Evolutionary conservation across 768 basidiomycete species (phyloP), one percentile per base, ranked within the genome.

Genomic region (Infundibulicybe gibba): DNA sequence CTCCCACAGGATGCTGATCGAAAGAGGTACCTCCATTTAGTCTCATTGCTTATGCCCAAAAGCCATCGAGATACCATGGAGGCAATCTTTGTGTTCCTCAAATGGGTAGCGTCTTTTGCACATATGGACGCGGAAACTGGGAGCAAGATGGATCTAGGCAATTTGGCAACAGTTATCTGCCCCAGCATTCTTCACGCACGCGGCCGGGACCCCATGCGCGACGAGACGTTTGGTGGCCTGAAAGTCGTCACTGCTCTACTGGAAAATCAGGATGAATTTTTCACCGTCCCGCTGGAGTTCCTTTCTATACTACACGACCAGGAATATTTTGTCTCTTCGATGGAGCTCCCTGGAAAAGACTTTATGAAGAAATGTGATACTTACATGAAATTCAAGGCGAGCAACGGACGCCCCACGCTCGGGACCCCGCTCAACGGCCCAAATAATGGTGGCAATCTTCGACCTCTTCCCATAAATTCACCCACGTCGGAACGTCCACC

Each of bases 41-140:
- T 94, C 13, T 86, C 87, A 35, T 71, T 94, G 47, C 72, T 98
- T 6, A 70, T 99, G 59, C 97, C 97, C 31, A 93, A 92, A 69
- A 80, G 82, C 51, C 91, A 99, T 64, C 85, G 97, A 52, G 97
- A 99, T 66, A 97, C 95, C 15, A 83, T 97, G 81, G 97, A 99
- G 67, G 91, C 97, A 43, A 72, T 99, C 43, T 97, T 97, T 61
- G 94, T 97, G 25, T 99, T 99, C 73, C 77, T 99, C 54, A 97
- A 97, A 68, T 99, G 97, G 97, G 97, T 99, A 10, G 95, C 95
- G 9, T 97, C 94, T 2, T 99, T 99, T 64, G 93, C 97, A 41
- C 95, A 99, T 66, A 83, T 94, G 73, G 94, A 97, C 59, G 92
- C 94, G 55, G 90, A 91, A 60, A 97, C 95, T 0, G 94, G 94